phyloP scores from a whole-genome alignment of 2,329 filamentous ascomycete species.

The Ophiostoma himal-ulmi region DNA sequence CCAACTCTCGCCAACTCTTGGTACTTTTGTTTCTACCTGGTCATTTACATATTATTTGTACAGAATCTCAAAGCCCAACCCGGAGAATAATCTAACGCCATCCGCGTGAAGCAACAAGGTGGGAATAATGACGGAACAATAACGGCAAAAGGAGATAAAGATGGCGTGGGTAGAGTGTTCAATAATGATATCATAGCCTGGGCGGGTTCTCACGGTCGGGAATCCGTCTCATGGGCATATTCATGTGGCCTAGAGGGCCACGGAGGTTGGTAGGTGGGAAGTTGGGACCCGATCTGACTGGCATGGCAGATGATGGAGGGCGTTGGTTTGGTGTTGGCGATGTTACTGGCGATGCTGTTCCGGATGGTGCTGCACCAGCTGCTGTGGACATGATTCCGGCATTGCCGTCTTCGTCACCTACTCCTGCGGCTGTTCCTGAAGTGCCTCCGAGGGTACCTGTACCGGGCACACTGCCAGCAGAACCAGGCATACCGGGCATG shows the following conservation, averaged over 20 bases:
- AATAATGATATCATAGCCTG: constrained; percentile 17
- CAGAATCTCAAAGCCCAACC: too few species aligned
- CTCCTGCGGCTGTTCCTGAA: background rate
- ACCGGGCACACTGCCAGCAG: background rate
- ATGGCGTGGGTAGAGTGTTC: background rate
- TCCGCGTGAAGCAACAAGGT: background rate
- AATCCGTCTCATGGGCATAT: constrained; percentile 20
- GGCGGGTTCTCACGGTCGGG: constrained; percentile 27
- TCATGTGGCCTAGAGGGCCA: background rate
- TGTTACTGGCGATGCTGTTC: background rate
- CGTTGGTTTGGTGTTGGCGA: background rate
- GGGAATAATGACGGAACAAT: background rate
- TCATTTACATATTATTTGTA: background rate
- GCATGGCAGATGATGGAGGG: background rate
- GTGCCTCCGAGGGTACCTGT: background rate
- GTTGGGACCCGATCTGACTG: background rate
- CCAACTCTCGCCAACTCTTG: background rate
- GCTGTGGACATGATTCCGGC: background rate
- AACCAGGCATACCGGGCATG: background rate
- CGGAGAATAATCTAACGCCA: background rate
- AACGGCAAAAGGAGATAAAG: background rate
- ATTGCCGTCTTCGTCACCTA: background rate
- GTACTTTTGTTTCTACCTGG: background rate
- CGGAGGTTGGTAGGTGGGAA: background rate
- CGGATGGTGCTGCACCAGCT: background rate